These are phyloP conservation scores for Myxozyma nipponensis DNA, from an alignment of 805 yeast species.

Conservation along the genomic window DNA sequence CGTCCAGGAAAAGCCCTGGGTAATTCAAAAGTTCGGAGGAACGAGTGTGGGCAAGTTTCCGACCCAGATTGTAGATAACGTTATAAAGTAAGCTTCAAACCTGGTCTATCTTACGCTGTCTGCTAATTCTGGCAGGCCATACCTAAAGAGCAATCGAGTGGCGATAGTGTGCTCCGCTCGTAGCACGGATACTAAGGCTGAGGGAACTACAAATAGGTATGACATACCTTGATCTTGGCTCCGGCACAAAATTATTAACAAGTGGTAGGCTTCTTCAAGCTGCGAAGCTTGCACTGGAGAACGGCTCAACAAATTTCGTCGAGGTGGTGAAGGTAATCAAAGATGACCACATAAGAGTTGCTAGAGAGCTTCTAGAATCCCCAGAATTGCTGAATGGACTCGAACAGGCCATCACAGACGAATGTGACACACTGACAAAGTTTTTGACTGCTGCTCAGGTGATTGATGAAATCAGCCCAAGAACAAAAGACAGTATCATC, in stretches of 20 bases:
- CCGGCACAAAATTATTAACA: too few species aligned
- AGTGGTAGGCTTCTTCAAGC: slow-evolving; percentile 60
- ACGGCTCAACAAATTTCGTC: slow-evolving; percentile 48
- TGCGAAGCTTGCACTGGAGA: slow-evolving; percentile 59
- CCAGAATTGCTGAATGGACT: slow-evolving; percentile 50
- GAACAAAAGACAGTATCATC: slow-evolving; percentile 86
- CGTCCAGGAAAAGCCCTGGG: slow-evolving; percentile 44
- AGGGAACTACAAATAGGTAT: slow-evolving; percentile 80
- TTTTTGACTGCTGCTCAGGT: slow-evolving; percentile 82
- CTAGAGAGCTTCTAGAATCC: slow-evolving; percentile 50
- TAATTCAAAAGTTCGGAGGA: slow-evolving; percentile 95
- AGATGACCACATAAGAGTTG: slow-evolving; percentile 75
- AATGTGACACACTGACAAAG: slow-evolving; percentile 63
- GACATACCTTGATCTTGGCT: too few species aligned
- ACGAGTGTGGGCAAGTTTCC: slow-evolving; percentile 96
- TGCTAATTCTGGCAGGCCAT: slow-evolving; percentile 42
- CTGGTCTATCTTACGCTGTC: not conserved
- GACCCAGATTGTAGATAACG: slow-evolving; percentile 74
- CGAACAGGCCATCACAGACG: slow-evolving; percentile 55
- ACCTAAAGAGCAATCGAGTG: slow-evolving; percentile 54
- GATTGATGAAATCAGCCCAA: slow-evolving; percentile 84
- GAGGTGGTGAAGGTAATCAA: slow-evolving; percentile 62
- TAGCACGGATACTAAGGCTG: slow-evolving; percentile 83
- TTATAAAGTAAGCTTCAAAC: slow-evolving; percentile 44
- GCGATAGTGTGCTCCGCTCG: slow-evolving; percentile 97